These are phyloP conservation scores for Diaporthe humulicola DNA, from an alignment of 2,329 filamentous ascomycete species.

Conservation along the genomic window DNA sequence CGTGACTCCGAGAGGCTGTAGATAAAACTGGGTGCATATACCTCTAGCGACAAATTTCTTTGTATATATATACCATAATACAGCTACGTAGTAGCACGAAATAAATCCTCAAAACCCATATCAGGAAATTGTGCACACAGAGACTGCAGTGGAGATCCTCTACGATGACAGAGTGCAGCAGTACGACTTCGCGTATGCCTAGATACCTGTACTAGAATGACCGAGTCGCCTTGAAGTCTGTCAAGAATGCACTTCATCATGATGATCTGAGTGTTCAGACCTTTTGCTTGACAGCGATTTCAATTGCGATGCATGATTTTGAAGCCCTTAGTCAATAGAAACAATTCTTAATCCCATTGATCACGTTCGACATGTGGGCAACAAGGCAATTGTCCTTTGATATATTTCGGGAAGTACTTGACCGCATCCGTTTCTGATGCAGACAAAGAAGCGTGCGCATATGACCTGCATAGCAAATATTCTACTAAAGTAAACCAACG, in stretches of 20 bases:
- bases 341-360: background rate
- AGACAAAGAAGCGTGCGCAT: background rate
- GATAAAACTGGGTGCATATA: background rate
- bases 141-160: background rate
- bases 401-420: background rate
- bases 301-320: too few species aligned
- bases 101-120: background rate
- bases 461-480: background rate
- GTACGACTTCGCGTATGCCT: too few species aligned
- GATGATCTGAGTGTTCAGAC: too few species aligned
- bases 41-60: slow-evolving; percentile 24
- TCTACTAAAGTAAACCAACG: background rate
- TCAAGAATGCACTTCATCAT: too few species aligned
- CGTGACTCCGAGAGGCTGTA: background rate
- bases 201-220: too few species aligned
- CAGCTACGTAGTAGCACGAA: background rate
- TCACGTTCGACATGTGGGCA: background rate
- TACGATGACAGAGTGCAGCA: too few species aligned
- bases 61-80: slow-evolving; percentile 33
- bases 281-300: too few species aligned
- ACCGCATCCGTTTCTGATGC: background rate
- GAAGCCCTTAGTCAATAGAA: too few species aligned
- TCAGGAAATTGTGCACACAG: background rate
- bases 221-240: too few species aligned
- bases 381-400: background rate